Percentiles rank a stretch among this genome's conserved stretches.
Conservation (phyloP, 352 stramenopile genomes). For the Globisporangium abappressorium region DNA sequence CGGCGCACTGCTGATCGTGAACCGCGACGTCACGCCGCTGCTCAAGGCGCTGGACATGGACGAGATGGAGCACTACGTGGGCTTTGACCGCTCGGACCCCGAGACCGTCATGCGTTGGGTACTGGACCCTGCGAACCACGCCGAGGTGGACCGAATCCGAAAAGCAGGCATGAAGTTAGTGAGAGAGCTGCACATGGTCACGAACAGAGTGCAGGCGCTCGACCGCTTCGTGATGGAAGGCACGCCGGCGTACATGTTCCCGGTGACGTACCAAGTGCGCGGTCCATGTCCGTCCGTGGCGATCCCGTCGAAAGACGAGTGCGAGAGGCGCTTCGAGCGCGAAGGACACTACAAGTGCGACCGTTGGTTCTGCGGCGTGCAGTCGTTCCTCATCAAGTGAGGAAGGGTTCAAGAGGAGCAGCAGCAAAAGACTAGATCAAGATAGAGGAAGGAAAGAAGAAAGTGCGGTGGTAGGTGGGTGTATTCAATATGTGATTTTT, state of each 20-base stretch:
- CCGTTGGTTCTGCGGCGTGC: conserved; percentile 63
- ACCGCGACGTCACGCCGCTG: conserved; percentile 53
- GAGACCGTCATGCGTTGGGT: conserved; percentile 48
- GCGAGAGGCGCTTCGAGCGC: conserved; percentile 42
- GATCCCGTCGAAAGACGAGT: conserved; percentile 37
- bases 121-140: conserved; percentile 42
- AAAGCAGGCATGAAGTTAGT: conserved; percentile 52
- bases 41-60: conserved; percentile 51
- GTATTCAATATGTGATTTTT: conserved; percentile 5
- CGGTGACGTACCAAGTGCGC: conserved; percentile 27
- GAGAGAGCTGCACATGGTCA: conserved; percentile 53
- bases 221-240: conserved; percentile 60
- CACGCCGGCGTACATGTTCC: conserved; percentile 41
- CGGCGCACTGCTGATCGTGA: conserved; percentile 60
- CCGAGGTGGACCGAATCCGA: conserved; percentile 59
- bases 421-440: background rate
- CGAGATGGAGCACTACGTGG: conserved; percentile 60
- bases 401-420: no score
- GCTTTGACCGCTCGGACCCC: conserved; percentile 55
- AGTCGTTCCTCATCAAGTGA: conserved; percentile 30
- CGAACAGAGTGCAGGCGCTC: conserved; percentile 54
- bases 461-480: conserved; percentile 4
- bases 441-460: conserved; percentile 9
- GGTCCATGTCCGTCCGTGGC: conserved; percentile 61
- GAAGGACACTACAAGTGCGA: conserved; percentile 74